Evolutionary conservation across 306 rosid genomes (phyloP).

Genomic region (Fragaria iinumae): DNA sequence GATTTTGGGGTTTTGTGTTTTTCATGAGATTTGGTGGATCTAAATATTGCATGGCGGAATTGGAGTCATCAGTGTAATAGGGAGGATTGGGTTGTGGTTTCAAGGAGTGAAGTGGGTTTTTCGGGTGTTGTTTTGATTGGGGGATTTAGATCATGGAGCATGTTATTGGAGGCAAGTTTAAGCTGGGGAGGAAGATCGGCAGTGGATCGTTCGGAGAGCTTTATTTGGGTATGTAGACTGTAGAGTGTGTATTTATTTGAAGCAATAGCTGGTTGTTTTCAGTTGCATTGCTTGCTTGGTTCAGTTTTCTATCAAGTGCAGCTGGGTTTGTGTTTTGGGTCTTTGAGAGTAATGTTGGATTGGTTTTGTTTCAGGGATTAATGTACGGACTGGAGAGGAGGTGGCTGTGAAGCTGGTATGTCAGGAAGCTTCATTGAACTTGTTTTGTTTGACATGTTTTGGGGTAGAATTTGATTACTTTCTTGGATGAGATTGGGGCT

Average conservation of each 20-base stretch:
- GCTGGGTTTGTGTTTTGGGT: conserved; percentile 15
- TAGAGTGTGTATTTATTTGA: background rate
- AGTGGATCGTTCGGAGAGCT: conserved; percentile 97
- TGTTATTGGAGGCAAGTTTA: conserved; percentile 89
- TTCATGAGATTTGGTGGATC: conserved; percentile 46
- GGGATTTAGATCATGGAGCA: conserved; percentile 73
- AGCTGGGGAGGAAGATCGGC: conserved; percentile 95
- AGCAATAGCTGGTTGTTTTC: background rate
- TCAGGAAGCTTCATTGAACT: conserved; percentile 17
- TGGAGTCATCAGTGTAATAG: conserved; percentile 17
- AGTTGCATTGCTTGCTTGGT: conserved; percentile 21
- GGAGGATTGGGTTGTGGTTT: conserved; percentile 31
- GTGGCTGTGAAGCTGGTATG: conserved; percentile 96
- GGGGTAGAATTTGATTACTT: background rate
- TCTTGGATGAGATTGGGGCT: background rate
- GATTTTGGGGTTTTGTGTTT: conserved; percentile 24
- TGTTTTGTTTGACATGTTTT: conserved; percentile 10
- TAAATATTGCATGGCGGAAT: conserved; percentile 31
- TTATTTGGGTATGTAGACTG: conserved; percentile 64
- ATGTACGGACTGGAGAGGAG: conserved; percentile 92
- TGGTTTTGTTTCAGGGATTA: conserved; percentile 69
- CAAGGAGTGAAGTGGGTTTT: conserved; percentile 28
- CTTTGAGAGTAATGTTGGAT: conserved; percentile 24
- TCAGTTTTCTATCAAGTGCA: conserved; percentile 2
- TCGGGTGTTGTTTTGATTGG: background rate